These are phyloP conservation scores for Acacia acuminata DNA, from an alignment of 306 rosid species.

Conservation along the genomic window DNA sequence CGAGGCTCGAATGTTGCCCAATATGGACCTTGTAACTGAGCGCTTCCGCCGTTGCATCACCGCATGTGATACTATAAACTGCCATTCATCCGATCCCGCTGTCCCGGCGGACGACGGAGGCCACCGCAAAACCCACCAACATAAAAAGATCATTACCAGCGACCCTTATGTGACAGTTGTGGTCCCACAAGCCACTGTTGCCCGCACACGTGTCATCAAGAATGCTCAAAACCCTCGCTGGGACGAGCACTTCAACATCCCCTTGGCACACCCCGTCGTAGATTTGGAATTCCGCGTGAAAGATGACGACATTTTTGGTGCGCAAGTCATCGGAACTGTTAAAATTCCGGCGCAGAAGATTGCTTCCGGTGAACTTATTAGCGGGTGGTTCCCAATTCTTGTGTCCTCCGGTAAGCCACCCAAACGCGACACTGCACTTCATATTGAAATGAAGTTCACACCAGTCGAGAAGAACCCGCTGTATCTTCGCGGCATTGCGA, in stretches of 20 bases:
- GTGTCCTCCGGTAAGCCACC: constrained; percentile 50
- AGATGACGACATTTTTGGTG: constrained; percentile 79
- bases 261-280: constrained; percentile 67
- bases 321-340: constrained; percentile 60
- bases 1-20: constrained; percentile 66
- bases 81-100: constrained; percentile 21
- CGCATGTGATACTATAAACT: constrained; percentile 65
- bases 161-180: constrained; percentile 78
- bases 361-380: constrained; percentile 45
- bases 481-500: constrained; percentile 66
- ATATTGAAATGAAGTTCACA: constrained; percentile 64
- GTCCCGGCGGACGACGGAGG: not conserved
- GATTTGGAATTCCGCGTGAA: constrained; percentile 73
- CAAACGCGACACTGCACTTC: constrained; percentile 49
- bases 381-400: constrained; percentile 52
- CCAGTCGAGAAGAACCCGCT: constrained; percentile 42
- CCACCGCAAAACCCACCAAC: constrained; percentile 9
- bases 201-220: constrained; percentile 84
- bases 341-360: constrained; percentile 53
- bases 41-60: constrained; percentile 81
- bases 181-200: constrained; percentile 83
- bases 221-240: constrained; percentile 66
- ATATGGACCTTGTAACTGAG: constrained; percentile 83
- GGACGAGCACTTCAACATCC: constrained; percentile 69
- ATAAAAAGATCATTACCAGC: constrained; percentile 54